A percentile compares a stretch with the other conserved stretches of the same genome.
Conservation (phyloP, 2,329 filamentous ascomycete species). For the Microascus cirrosus region DNA sequence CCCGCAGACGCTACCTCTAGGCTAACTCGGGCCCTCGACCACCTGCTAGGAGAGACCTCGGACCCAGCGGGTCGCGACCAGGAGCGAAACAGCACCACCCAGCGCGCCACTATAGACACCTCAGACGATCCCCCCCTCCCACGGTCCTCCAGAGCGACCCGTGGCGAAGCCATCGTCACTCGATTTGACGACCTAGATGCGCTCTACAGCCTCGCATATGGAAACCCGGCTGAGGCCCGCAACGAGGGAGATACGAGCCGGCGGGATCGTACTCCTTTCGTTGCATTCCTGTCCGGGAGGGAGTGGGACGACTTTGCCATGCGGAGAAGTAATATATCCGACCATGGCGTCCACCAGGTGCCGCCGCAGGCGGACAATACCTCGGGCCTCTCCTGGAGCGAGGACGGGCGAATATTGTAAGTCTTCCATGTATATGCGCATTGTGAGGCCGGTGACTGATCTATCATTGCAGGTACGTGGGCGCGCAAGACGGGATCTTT, state of each 20-base stretch:
- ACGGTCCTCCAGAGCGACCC: neutral
- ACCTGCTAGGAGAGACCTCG: slow-evolving; percentile 24
- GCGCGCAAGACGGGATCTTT: slow-evolving; percentile 63
- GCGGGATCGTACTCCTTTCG: slow-evolving; percentile 10
- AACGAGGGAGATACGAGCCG: slow-evolving; percentile 1
- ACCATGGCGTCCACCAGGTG: slow-evolving; percentile 27
- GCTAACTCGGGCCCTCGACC: slow-evolving; percentile 24
- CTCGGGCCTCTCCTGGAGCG: slow-evolving; percentile 50
- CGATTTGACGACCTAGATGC: slow-evolving; percentile 29
- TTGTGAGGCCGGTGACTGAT: neutral
- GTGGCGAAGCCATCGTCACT: neutral
- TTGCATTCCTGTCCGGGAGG: slow-evolving; percentile 4
- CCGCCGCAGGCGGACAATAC: slow-evolving; percentile 44
- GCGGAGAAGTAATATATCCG: slow-evolving; percentile 13
- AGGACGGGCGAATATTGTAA: slow-evolving; percentile 48
- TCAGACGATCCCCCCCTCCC: slow-evolving; percentile 1
- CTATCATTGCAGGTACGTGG: slow-evolving; percentile 22
- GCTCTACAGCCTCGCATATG: slow-evolving; percentile 24
- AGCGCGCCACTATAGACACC: slow-evolving; percentile 10
- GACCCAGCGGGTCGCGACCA: slow-evolving; percentile 22
- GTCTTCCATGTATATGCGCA: slow-evolving; percentile 14
- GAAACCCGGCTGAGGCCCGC: slow-evolving; percentile 6
- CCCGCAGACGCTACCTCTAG: slow-evolving; percentile 13
- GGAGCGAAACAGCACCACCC: slow-evolving; percentile 20
- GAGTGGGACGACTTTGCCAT: slow-evolving; percentile 6